Evolutionary conservation across 257 asterid species (phyloP), one percentile per base, ranked within the genome.

Genomic region (Prunella vulgaris): DNA sequence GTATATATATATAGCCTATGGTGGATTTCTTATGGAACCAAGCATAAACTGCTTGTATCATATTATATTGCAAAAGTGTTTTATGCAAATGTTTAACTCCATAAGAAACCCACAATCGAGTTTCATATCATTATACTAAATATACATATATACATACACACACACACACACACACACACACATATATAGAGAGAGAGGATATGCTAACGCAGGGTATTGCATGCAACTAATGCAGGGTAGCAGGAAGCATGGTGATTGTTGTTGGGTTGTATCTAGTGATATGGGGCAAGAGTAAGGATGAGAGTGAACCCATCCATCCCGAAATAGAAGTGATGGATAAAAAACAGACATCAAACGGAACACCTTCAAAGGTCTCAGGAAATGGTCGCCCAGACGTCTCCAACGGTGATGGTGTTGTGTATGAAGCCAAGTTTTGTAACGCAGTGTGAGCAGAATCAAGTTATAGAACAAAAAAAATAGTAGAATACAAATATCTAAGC

Each of bases 211-310:
- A 48, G 17, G 52, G 66, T 75, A 32, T 62, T 15, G 58, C 64
- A 15, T 46, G 5, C 21, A 46, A 46, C 21, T 46, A 15, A 6
- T 78, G 79, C 81, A 86, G 91, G 81, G 72, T 83, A 3, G 60
- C 60, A 21, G 92, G 89, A 76, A 86, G 83, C 9, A 22, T 66
- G 9, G 76, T 83, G 44, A 86, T 84, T 14, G 80, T 84, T 2
- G 18, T 71, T 7, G 90, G 92, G 27, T 46, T 84, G 73, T 84
- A 86, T 58, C 66, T 86, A 1, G 84, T 77, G 5, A 78, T 85
- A 72, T 83, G 88, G 90, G 88, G 86, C 1, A 83, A 75, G 78
- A 78, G 71, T 32, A 79, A 72, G 30, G 91, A 83, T 58, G 69
- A 73, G 76, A 58, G 21, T 2, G 27, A 53, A 42, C 7, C 69